Evolutionary conservation across 1,139 yeast species (phyloP), one percentile per base, ranked within the genome.

Genomic region (Debaryomyces robertsiae): DNA sequence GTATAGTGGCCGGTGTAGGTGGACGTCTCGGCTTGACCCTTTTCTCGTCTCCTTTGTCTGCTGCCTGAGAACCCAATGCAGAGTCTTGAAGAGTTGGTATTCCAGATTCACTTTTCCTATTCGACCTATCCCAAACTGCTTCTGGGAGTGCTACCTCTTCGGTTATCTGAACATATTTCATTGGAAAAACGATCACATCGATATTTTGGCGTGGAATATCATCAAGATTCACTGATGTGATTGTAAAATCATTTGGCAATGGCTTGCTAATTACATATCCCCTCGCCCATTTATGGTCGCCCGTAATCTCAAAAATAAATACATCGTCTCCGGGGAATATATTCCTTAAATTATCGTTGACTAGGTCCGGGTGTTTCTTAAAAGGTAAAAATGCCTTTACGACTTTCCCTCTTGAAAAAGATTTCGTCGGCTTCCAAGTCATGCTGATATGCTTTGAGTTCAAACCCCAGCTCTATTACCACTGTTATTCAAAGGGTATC

Each of bases 261-360:
- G 91, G 89, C 48, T 77, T 76, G 33, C 75, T 54, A 31, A 81
- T 68, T 4, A 79, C 73, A 59, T 88, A 87, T 14, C 91, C 96
- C 54, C 96, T 74, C 27, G 83, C 90, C 96, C 96, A 88, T 46
- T 77, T 77, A 33, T 15, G 7, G 11, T 72, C 71, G 33, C 68
- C 69, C 48, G 77, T 77, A 23, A 82, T 71, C 60, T 89, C 96
- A 55, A 89, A 86, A 27, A 87, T 69, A 59, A 77, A 87, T 23
- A 87, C 81, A 48, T 84, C 87, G 58, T 89, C 95, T 27, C 96
- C 96, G 15, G 89, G 84, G 55, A 81, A 83, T 40, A 88, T 61
- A 53, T 84, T 79, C 46, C 67, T 68, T 61, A 76, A 77, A 49
- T 61, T 57, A 3, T 58, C 66, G 47, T 69, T 69, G 41, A 52